Evolutionary conservation across 169 alveolate species (phyloP).

Genomic region (Plasmodium falciparum): DNA sequence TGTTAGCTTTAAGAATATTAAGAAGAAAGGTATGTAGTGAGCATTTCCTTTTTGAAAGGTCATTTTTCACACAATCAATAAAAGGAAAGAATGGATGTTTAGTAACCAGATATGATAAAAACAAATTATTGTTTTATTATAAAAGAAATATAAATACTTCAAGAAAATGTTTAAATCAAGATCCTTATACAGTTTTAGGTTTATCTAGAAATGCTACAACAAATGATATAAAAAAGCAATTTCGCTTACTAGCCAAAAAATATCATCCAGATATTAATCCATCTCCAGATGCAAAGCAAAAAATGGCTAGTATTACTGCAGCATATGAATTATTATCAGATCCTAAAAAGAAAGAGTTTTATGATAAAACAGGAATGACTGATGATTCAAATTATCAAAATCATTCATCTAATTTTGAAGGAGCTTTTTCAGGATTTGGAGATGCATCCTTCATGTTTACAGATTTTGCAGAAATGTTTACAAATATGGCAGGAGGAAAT

Average conservation of each 20-base stretch:
- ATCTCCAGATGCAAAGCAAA: slow-evolving; percentile 94
- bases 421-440: slow-evolving; percentile 84
- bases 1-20: slow-evolving; percentile 7
- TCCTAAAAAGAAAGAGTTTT: slow-evolving; percentile 91
- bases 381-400: slow-evolving; percentile 83
- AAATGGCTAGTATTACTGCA: slow-evolving; percentile 94
- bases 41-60: background rate
- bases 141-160: slow-evolving; percentile 58
- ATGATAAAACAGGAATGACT: slow-evolving; percentile 93
- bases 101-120: background rate
- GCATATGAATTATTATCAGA: slow-evolving; percentile 96
- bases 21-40: slow-evolving; percentile 6
- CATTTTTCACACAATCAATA: slow-evolving; percentile 4
- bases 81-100: background rate
- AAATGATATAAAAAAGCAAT: slow-evolving; percentile 91
- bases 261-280: slow-evolving; percentile 96
- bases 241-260: slow-evolving; percentile 93
- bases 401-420: slow-evolving; percentile 80
- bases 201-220: slow-evolving; percentile 91
- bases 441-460: slow-evolving; percentile 90
- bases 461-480: slow-evolving; percentile 90
- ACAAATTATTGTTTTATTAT: background rate
- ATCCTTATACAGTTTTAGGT: slow-evolving; percentile 92
- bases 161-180: slow-evolving; percentile 73
- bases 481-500: slow-evolving; percentile 85